These are phyloP conservation scores for Rhizopus microsporus DNA, from an alignment of 371 early-diverging fungal species.

Conservation along the genomic window DNA sequence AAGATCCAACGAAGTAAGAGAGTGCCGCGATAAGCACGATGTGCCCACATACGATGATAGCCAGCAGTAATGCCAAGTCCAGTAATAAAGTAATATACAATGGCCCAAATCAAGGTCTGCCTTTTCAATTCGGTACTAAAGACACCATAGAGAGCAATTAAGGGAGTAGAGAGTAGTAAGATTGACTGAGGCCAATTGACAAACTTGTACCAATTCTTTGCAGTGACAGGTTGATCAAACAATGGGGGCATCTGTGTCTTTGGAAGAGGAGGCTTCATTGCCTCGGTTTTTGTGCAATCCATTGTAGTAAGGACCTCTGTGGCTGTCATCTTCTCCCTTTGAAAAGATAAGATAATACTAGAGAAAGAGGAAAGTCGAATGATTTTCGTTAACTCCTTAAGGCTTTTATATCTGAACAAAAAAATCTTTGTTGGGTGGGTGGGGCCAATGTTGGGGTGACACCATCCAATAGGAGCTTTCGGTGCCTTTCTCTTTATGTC, in stretches of 20 bases:
- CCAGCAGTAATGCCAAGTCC: conserved; percentile 94
- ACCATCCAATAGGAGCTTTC: conserved; percentile 31
- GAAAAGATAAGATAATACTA: conserved; percentile 1
- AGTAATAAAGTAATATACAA: conserved; percentile 80
- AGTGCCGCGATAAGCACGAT: conserved; percentile 74
- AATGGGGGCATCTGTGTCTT: conserved; percentile 50
- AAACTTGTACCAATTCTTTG: conserved; percentile 54
- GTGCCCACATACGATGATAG: conserved; percentile 84
- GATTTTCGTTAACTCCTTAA: not conserved
- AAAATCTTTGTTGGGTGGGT: conserved; percentile 30
- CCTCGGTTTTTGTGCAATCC: conserved; percentile 49
- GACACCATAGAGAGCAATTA: conserved; percentile 81
- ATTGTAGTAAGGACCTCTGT: conserved; percentile 17
- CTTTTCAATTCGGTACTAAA: conserved; percentile 64
- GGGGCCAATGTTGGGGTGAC: conserved; percentile 36
- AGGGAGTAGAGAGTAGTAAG: conserved; percentile 73
- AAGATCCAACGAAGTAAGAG: conserved; percentile 59
- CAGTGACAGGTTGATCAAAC: conserved; percentile 54
- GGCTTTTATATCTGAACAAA: conserved; percentile 14
- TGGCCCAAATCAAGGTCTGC: conserved; percentile 76
- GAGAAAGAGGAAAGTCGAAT: not conserved
- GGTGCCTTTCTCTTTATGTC: not conserved
- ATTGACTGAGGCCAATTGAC: conserved; percentile 84
- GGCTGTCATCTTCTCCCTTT: conserved; percentile 20
- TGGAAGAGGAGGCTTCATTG: conserved; percentile 46